Evolutionary conservation across 441 rosid genomes (phyloP), one percentile per base, ranked within the genome.

Genomic region (Croton laevigatus): DNA sequence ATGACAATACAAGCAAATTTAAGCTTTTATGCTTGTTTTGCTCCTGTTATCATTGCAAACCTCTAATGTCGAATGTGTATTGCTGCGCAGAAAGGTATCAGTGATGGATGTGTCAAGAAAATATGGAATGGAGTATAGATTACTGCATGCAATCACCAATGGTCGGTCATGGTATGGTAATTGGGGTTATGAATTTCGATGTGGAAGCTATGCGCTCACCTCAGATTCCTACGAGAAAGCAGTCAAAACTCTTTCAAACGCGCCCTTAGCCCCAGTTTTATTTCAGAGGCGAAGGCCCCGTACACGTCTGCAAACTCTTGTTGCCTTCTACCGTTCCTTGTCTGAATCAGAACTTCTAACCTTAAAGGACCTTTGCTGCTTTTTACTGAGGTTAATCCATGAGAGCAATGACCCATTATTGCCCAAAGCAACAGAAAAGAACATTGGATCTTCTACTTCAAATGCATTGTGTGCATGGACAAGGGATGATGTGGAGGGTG

Each of bases 61-160:
- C 22, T 62, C 20, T 67, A 12, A 23, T 19, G 11, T 38, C 19
- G 44, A 19, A 60, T 69, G 23, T 59, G 8, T 6, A 23, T 19
- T 19, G 34, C 20, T 73, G 57, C 59, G 19, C 80, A 86, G 86
- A 59, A 86, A 86, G 73, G 86, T 81, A 8, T 80, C 85, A 42
- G 92, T 90, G 78, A 90, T 90, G 94, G 94, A 88, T 72, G 88
- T 86, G 62, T 90, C 91, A 7, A 88, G 69, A 76, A 90, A 90
- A 75, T 83, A 87, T 37, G 91, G 82, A 37, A 79, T 85, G 76
- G 89, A 85, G 68, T 86, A 80, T 49, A 70, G 97, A 11, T 72
- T 88, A 70, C 87, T 90, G 61, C 82, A 85, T 76, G 84, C 91
- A 70, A 66, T 87, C 23, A 61, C 85, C 49, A 71, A 65, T 27